These are phyloP conservation scores for Zygnema cylindricum DNA, from an alignment of 139 green algal species.

Conservation along the genomic window DNA sequence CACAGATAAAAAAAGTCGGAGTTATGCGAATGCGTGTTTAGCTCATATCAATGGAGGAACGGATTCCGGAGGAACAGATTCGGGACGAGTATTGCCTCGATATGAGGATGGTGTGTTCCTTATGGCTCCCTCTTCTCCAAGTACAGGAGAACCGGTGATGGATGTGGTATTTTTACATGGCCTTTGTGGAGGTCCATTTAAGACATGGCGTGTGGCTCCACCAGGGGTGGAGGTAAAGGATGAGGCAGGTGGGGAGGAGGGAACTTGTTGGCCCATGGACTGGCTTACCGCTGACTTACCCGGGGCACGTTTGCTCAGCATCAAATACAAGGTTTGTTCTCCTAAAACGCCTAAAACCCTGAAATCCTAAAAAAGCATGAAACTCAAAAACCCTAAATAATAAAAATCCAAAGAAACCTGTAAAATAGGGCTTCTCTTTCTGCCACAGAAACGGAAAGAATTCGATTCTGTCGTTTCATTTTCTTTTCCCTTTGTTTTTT, in stretches of 20 bases:
- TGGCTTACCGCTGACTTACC: conserved; percentile 62
- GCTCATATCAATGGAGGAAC: not conserved
- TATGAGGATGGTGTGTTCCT: conserved; percentile 50
- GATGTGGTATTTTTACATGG: conserved; percentile 69
- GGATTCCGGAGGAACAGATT: not conserved
- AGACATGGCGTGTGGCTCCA: conserved; percentile 61
- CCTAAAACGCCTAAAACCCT: conserved; percentile 28
- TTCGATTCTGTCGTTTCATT: too few relatives aligned
- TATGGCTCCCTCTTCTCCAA: conserved; percentile 8
- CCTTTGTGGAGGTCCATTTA: conserved; percentile 63
- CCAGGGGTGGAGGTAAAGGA: not conserved
- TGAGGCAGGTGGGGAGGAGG: not conserved
- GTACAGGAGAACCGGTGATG: conserved; percentile 26
- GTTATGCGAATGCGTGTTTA: not conserved
- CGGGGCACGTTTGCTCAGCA: conserved; percentile 47
- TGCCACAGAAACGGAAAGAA: too few relatives aligned
- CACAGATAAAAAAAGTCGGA: not conserved
- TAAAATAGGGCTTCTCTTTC: too few relatives aligned
- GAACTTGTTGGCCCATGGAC: conserved; percentile 55
- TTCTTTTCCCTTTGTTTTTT: too few relatives aligned
- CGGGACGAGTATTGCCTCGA: not conserved
- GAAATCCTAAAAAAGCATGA: not conserved
- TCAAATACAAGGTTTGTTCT: conserved; percentile 64
- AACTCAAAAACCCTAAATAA: too few relatives aligned
- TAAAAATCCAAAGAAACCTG: too few relatives aligned